Evolutionary conservation across 108 stramenopile species (phyloP).

Genomic region (Skeletonema tropicum): DNA sequence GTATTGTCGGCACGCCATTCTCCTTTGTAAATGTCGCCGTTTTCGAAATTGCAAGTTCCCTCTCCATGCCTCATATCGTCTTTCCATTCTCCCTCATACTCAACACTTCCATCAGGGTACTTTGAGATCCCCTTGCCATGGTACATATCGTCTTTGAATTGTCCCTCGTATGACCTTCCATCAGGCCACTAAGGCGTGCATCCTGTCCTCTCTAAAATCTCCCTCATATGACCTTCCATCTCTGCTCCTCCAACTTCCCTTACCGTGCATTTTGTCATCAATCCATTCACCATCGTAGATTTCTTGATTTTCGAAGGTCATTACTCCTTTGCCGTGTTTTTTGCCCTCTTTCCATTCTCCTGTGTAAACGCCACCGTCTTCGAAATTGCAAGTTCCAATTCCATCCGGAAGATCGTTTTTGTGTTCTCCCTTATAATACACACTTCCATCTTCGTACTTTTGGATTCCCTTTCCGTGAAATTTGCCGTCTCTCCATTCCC

Average conservation of each 20-base stretch:
- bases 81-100: conserved; percentile 56
- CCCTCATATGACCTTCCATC: conserved; percentile 13
- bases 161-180: conserved; percentile 47
- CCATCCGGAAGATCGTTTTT: conserved; percentile 53
- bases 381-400: conserved; percentile 25
- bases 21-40: conserved; percentile 52
- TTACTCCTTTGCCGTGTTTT: background rate
- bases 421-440: conserved; percentile 53
- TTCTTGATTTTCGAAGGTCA: too few relatives aligned
- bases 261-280: background rate
- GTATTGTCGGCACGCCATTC: conserved; percentile 51
- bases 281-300: conserved; percentile 46
- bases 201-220: conserved; percentile 26
- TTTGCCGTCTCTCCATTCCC: background rate
- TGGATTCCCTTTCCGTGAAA: conserved; percentile 53
- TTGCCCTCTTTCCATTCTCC: conserved; percentile 36
- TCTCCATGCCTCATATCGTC: conserved; percentile 41
- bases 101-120: conserved; percentile 48
- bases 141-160: conserved; percentile 52
- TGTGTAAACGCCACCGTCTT: conserved; percentile 40
- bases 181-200: conserved; percentile 34
- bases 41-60: conserved; percentile 50
- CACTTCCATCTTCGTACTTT: conserved; percentile 41
- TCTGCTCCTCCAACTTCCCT: background rate
- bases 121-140: conserved; percentile 36